Conservation (phyloP, 768 basidiomycete genomes). For the Lactarius tabidus region DNA sequence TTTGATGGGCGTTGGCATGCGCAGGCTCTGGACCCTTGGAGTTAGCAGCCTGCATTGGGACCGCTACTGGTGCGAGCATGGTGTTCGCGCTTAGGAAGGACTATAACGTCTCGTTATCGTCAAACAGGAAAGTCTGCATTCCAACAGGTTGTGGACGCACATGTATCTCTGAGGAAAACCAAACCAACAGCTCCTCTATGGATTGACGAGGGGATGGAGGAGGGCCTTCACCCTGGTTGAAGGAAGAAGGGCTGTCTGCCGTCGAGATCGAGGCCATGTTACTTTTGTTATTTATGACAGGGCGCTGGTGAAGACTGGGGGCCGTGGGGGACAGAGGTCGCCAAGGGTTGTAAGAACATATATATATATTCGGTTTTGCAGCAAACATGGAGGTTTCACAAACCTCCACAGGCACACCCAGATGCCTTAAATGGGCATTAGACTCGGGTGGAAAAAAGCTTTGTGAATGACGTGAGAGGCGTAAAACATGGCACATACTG, state of each 20-base stretch:
- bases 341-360: no score
- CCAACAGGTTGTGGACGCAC: not conserved
- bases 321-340: not conserved
- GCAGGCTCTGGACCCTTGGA: not conserved
- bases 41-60: not conserved
- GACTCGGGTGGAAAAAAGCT: no score
- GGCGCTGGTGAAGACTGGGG: not conserved
- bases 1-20: not conserved
- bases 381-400: no score
- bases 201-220: not conserved
- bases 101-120: not conserved
- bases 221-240: not conserved
- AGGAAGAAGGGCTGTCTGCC: not conserved
- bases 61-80: not conserved
- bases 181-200: not conserved
- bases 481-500: not conserved
- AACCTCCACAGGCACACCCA: not conserved
- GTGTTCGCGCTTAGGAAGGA: not conserved
- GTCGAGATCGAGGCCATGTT: not conserved
- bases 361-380: no score
- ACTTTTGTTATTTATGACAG: not conserved
- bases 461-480: not conserved
- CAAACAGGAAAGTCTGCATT: not conserved
- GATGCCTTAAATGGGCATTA: not conserved
- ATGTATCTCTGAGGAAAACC: not conserved